A percentile compares a stretch with the other conserved stretches of the same genome.
These are phyloP conservation scores for Nakazawaea populi DNA, from an alignment of 805 yeast genomes.

Conservation along the genomic window DNA sequence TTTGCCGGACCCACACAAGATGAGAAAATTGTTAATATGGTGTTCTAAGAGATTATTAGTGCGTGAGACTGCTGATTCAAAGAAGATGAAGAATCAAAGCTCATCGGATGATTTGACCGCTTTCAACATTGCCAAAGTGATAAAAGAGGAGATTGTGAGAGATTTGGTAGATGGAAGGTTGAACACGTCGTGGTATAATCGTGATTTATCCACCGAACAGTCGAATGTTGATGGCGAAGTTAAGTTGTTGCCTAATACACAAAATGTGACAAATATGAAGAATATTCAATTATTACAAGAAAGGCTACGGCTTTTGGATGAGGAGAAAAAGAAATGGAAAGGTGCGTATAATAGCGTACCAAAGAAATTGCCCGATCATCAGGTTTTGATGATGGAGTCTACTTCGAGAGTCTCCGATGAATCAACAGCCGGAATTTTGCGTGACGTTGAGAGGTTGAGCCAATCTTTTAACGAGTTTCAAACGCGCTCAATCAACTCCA, in stretches of 20 bases:
- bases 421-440: too few species aligned
- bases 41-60: constrained; percentile 46
- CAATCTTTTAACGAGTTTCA: constrained; percentile 14
- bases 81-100: constrained; percentile 8
- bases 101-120: constrained; percentile 34
- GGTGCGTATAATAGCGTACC: background rate
- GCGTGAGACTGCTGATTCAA: constrained; percentile 20
- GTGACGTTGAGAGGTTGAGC: constrained; percentile 10
- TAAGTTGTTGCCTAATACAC: constrained; percentile 49
- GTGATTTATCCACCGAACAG: constrained; percentile 22
- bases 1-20: constrained; percentile 65
- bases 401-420: too few species aligned
- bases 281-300: constrained; percentile 40
- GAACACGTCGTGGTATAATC: constrained; percentile 64
- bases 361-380: background rate
- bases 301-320: constrained; percentile 35
- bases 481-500: constrained; percentile 6
- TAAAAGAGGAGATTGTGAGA: constrained; percentile 55
- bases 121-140: constrained; percentile 50
- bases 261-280: constrained; percentile 45
- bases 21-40: constrained; percentile 69
- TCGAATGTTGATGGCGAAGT: constrained; percentile 17
- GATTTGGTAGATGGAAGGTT: constrained; percentile 57
- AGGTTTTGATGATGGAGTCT: too few species aligned
- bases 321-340: constrained; percentile 44